A percentile compares a stretch with the other conserved stretches of the same genome.
Evolutionary conservation across 2,329 filamentous ascomycete species (phyloP).

Genomic region (Cryphonectria parasitica): DNA sequence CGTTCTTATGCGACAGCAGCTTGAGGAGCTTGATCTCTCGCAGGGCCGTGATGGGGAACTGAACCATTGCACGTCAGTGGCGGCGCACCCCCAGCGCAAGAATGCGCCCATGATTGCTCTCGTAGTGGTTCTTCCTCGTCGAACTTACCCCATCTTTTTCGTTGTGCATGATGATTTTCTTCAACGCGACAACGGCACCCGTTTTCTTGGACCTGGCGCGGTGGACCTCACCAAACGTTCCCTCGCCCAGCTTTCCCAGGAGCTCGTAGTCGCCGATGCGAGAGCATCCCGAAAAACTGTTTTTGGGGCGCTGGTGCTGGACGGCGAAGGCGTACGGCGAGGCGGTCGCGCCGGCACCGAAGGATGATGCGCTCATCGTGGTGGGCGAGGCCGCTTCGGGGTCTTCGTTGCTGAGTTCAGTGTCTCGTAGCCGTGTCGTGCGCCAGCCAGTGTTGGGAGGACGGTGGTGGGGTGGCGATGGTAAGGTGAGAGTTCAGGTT

Average conservation of each 20-base stretch:
- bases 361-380: conserved; percentile 33
- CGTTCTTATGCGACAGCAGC: conserved; percentile 87
- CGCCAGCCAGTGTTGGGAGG: background rate
- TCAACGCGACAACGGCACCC: conserved; percentile 80
- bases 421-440: conserved; percentile 1
- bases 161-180: conserved; percentile 99
- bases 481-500: background rate
- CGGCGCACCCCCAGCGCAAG: background rate
- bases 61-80: conserved; percentile 25
- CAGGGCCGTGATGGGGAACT: conserved; percentile 97
- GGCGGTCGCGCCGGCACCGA: conserved; percentile 34
- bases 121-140: conserved; percentile 17
- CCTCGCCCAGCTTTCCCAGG: conserved; percentile 84
- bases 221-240: conserved; percentile 96
- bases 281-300: conserved; percentile 82
- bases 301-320: conserved; percentile 57
- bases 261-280: conserved; percentile 80
- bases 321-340: conserved; percentile 62
- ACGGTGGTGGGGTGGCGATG: conserved; percentile 9
- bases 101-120: background rate
- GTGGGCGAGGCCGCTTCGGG: background rate
- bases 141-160: conserved; percentile 89
- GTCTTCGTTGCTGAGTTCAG: background rate
- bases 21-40: conserved; percentile 98
- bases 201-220: conserved; percentile 80